phyloP scores from a whole-genome alignment of 2,329 filamentous ascomycete species.

The Cytospora mali region DNA sequence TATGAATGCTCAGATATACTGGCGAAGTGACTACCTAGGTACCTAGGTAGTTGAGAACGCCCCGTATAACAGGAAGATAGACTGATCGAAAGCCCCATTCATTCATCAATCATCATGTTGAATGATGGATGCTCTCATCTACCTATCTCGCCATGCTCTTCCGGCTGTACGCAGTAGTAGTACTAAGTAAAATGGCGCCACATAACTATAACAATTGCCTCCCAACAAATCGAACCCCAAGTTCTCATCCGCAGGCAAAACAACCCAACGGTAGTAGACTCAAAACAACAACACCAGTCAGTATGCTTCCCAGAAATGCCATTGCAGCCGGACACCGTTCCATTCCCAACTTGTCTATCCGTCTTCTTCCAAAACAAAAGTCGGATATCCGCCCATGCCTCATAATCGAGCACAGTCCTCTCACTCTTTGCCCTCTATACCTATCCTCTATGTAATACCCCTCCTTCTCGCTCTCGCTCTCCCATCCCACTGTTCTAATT shows the following conservation, averaged over 20 bases:
- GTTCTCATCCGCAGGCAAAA: too few species aligned
- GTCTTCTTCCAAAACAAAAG: background rate
- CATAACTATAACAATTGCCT: background rate
- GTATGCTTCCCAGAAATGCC: background rate
- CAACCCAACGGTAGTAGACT: too few species aligned
- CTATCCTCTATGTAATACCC: background rate
- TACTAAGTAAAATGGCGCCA: background rate
- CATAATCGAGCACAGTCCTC: slow-evolving; percentile 13
- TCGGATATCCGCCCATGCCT: background rate
- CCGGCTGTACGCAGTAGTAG: too few species aligned
- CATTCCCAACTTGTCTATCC: background rate
- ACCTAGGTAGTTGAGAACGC: too few species aligned
- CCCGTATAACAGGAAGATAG: too few species aligned
- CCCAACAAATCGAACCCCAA: too few species aligned
- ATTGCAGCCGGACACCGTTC: background rate
- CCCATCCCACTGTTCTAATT: slow-evolving; percentile 20
- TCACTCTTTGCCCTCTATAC: background rate
- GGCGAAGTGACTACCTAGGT: too few species aligned
- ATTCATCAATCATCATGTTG: background rate
- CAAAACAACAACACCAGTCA: background rate
- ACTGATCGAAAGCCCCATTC: too few species aligned
- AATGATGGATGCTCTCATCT: background rate
- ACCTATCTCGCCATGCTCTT: background rate
- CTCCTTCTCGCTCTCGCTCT: background rate
- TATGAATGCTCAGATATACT: too few species aligned